Conservation (phyloP, 2,329 filamentous ascomycete genomes). For the Torrubiellomyces zombiae region DNA sequence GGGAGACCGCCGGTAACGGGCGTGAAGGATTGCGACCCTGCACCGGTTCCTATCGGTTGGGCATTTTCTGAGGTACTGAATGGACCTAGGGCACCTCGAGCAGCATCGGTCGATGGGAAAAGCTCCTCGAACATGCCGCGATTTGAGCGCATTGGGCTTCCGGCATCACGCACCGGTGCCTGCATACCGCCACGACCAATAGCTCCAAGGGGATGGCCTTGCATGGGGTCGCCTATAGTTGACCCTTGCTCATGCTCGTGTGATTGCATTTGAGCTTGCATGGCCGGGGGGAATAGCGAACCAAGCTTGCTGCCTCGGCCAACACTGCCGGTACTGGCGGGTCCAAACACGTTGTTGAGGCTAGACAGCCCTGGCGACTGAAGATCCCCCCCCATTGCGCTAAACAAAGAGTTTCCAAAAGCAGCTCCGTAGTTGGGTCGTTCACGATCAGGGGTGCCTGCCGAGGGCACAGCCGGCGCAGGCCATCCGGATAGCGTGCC, state of each 20-base stretch:
- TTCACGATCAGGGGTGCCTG: conserved; percentile 52
- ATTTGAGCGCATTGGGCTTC: conserved; percentile 40
- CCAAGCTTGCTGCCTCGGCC: conserved; percentile 69
- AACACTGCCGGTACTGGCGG: conserved; percentile 45
- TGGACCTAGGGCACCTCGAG: conserved; percentile 15
- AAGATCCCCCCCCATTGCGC: conserved; percentile 56
- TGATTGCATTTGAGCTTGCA: conserved; percentile 80
- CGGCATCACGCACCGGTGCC: conserved; percentile 35
- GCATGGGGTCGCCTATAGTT: conserved; percentile 39
- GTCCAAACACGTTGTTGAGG: conserved; percentile 53
- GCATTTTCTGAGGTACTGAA: conserved; percentile 22
- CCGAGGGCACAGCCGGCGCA: conserved; percentile 36
- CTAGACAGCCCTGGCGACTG: conserved; percentile 58
- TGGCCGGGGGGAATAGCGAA: conserved; percentile 70
- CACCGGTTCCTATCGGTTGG: conserved; percentile 16
- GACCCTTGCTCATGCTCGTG: conserved; percentile 49
- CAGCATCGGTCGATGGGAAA: conserved; percentile 22
- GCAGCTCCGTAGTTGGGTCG: conserved; percentile 37
- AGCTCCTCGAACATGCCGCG: conserved; percentile 39
- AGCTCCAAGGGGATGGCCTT: conserved; percentile 45
- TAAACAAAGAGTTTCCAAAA: conserved; percentile 69
- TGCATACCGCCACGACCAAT: conserved; percentile 48
- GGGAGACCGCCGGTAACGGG: conserved; percentile 17
- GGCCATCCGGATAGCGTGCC: conserved; percentile 47
- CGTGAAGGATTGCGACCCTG: conserved; percentile 18